Base-by-base conservation (phyloP, 306 rosid species). In the Castanea crenata region DNA sequence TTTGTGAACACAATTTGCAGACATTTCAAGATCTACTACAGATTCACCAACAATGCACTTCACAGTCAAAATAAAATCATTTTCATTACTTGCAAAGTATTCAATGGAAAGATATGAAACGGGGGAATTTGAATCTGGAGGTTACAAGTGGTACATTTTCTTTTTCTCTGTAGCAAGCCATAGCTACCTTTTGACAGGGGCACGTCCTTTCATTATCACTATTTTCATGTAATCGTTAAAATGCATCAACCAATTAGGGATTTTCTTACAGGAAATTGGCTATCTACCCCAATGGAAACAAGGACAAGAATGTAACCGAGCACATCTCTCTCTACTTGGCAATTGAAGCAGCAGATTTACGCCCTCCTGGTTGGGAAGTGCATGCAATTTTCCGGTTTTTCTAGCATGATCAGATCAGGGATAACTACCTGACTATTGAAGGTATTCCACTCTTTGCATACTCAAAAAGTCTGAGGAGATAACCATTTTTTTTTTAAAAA, bases 221-320 rank as follows among this genome's bases (percentile, higher is more conserved):
- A 31, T 55, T 69, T 75, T 54, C 9, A 13, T 23, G 5, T 19
- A 6, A 11, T 20, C 55, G 32, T 62, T 41, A 62, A 63, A 63
- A 44, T 70, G 76, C 14, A 25, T 72, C 25, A 76, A 21, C 67
- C 9, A 4, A 18, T 19, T 54, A 4, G 20, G 61, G 51, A 64
- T 59, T 34, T 65, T 55, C 34, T 80, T 11, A 34, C 83, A 92
- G 95, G 96, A 92, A 89, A 79, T 82, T 92, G 83, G 87, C 81
- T 77, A 12, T 90, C 49, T 79, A 85, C 72, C 93, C 97, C 46
- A 84, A 6, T 74, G 97, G 94, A 75, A 88, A 91, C 88, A 86
- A 88, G 77, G 81, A 46, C 63, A 86, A 63, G 86, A 91, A 88
- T 81, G 89, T 77, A 64, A 82, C 71, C 56, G 90, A 88, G 1